Base-by-base conservation (phyloP, 139 green algal species). In the Tetradesmus lagerheimii region DNA sequence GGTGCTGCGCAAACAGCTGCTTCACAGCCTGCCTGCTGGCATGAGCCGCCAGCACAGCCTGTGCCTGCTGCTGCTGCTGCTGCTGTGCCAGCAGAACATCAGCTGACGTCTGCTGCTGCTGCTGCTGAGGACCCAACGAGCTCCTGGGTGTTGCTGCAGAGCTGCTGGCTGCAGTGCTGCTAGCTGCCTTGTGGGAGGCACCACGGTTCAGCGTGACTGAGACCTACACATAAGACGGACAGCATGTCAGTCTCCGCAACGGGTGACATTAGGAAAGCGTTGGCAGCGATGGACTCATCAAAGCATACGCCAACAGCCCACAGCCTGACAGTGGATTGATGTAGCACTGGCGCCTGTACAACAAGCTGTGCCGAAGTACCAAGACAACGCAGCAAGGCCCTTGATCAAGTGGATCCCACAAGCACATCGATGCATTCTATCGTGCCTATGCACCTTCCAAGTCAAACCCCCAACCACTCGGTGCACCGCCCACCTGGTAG, bases 401-500 rank as follows among this genome's bases (percentile, higher is more conserved):
- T 50, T n/a, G n/a, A n/a, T n/a, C n/a, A n/a, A n/a, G n/a, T n/a
- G n/a, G n/a, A n/a, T n/a, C n/a, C n/a, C n/a, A n/a, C n/a, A n/a
- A n/a, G n/a, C n/a, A n/a, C n/a, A n/a, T n/a, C n/a, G n/a, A n/a
- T n/a, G n/a, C n/a, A n/a, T n/a, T 50, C 43, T 50, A 50, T 50
- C 8, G 43, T 50, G n/a, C n/a, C n/a, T n/a, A n/a, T n/a, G n/a
- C n/a, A n/a, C n/a, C n/a, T n/a, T n/a, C n/a, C n/a, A n/a, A n/a
- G n/a, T n/a, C n/a, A n/a, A n/a, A n/a, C n/a, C n/a, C n/a, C n/a
- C n/a, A n/a, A n/a, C n/a, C n/a, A n/a, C n/a, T n/a, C n/a, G n/a
- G n/a, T n/a, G n/a, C n/a, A n/a, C 50, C 57, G 31, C 62, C 53
- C 45, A 97, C 89, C 86, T 93, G 93, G 91, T 98, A 98, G 45